These are phyloP conservation scores for Mycena citricolor DNA, from an alignment of 1,284 basidiomycete species.

Conservation along the genomic window DNA sequence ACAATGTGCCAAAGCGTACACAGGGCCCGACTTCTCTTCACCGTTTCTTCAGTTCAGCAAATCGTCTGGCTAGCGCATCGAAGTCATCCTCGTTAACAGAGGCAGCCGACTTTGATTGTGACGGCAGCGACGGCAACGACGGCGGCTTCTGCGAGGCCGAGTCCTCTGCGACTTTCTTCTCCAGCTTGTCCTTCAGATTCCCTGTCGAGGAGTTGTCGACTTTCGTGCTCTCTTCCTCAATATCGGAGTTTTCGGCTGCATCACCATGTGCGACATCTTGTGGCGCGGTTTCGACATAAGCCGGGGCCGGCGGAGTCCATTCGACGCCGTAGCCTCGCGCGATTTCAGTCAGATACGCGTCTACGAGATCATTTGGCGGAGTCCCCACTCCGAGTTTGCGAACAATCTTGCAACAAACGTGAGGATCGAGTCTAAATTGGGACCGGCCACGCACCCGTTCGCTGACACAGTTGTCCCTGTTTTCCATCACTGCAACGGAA, in stretches of 20 bases:
- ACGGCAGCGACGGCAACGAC: constrained; percentile 33
- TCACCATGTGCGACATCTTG: constrained; percentile 25
- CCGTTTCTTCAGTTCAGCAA: constrained; percentile 78
- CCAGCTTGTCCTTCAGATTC: constrained; percentile 19
- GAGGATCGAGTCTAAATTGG: constrained; percentile 1
- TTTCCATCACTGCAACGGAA: constrained; percentile 78
- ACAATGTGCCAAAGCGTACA: background rate
- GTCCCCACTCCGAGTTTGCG: constrained; percentile 72
- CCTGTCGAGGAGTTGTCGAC: constrained; percentile 11
- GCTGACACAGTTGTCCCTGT: constrained; percentile 75
- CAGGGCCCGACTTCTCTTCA: constrained; percentile 32
- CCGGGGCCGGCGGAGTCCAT: constrained; percentile 50
- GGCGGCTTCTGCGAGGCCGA: constrained; percentile 25
- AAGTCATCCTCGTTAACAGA: constrained; percentile 80
- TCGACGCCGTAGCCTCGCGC: constrained; percentile 83
- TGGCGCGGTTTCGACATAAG: constrained; percentile 14
- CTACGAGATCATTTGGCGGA: constrained; percentile 75
- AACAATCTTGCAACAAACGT: constrained; percentile 49
- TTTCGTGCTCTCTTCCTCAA: constrained; percentile 10
- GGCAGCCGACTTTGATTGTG: no score
- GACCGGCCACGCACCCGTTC: constrained; percentile 58
- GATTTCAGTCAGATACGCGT: constrained; percentile 87
- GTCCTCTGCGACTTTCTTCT: constrained; percentile 26
- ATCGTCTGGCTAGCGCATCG: constrained; percentile 66
- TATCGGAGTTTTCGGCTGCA: constrained; percentile 21